phyloP scores from a whole-genome alignment of 2,329 filamentous ascomycete species.

The Graphilbum ipis-grandicollis region DNA sequence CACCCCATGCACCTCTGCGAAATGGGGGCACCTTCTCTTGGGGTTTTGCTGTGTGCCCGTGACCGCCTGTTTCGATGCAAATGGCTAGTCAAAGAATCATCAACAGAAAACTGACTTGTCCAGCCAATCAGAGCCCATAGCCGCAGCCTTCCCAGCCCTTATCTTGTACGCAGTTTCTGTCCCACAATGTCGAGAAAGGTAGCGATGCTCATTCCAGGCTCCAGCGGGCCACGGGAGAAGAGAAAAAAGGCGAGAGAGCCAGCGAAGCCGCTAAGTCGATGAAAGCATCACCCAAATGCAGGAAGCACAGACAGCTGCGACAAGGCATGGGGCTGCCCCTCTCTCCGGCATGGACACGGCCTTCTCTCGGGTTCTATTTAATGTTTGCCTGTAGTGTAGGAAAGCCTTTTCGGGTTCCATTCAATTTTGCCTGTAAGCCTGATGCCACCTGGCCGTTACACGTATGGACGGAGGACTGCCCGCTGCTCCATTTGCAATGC shows the following conservation, averaged over 20 bases:
- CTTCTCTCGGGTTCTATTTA: too few relatives aligned
- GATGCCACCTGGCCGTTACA: too few relatives aligned
- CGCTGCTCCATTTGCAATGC: too few relatives aligned
- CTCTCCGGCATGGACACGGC: too few relatives aligned
- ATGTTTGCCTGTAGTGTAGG: too few relatives aligned
- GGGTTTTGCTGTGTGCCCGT: constrained; percentile 2
- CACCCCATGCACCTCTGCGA: background rate
- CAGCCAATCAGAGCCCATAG: constrained; percentile 20
- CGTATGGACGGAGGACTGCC: too few relatives aligned
- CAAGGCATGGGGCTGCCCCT: too few relatives aligned
- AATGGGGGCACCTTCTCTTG: background rate
- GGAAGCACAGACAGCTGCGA: too few relatives aligned
- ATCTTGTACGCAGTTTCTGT: constrained; percentile 14
- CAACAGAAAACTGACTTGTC: constrained; percentile 20
- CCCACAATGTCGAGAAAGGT: constrained; percentile 12
- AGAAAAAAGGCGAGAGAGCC: constrained; percentile 7
- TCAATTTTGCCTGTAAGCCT: too few relatives aligned
- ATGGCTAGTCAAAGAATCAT: constrained; percentile 17
- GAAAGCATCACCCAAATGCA: too few relatives aligned
- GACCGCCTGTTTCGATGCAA: constrained; percentile 3
- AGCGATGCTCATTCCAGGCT: too few relatives aligned
- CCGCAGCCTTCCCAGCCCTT: constrained; percentile 16
- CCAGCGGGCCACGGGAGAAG: background rate
- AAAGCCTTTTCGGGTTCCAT: too few relatives aligned
- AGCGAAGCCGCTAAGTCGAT: constrained; percentile 2